Conservation (phyloP, 495 filamentous ascomycete species). For the Entonaema liquescens region DNA sequence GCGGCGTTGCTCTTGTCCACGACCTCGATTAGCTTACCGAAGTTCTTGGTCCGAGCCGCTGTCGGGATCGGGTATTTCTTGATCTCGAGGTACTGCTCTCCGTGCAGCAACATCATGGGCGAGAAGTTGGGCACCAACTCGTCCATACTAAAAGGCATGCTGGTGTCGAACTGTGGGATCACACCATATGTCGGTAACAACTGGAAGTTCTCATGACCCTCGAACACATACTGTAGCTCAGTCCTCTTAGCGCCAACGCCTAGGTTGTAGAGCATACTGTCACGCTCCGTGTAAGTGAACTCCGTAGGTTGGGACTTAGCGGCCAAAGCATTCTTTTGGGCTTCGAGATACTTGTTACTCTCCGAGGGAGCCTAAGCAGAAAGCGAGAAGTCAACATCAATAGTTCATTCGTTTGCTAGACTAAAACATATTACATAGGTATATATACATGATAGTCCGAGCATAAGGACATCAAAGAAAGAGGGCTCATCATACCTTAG, state of each 20-base stretch:
- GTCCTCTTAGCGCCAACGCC: constrained; percentile 93
- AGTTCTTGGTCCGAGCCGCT: constrained; percentile 78
- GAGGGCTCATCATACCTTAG: constrained; percentile 57
- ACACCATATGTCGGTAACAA: constrained; percentile 94
- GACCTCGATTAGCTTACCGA: constrained; percentile 89
- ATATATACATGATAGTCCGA: constrained; percentile 31
- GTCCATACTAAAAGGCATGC: constrained; percentile 78
- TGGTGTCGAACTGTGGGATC: constrained; percentile 88
- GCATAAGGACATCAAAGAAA: constrained; percentile 39
- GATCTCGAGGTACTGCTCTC: constrained; percentile 98
- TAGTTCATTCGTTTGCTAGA: constrained; percentile 41
- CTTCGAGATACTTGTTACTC: constrained; percentile 63
- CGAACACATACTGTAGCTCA: constrained; percentile 86
- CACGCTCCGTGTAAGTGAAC: constrained; percentile 83
- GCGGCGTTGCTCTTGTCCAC: constrained; percentile 95
- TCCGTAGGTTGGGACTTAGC: constrained; percentile 75
- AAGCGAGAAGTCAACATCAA: constrained; percentile 43
- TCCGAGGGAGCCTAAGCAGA: constrained; percentile 47
- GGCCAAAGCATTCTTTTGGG: constrained; percentile 81
- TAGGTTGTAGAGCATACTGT: constrained; percentile 94
- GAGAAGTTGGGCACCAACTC: constrained; percentile 93
- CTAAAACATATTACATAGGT: constrained; percentile 41
- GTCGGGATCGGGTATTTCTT: constrained; percentile 95
- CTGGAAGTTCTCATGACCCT: constrained; percentile 90
- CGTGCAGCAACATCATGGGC: constrained; percentile 99